Conservation (phyloP, 306 rosid genomes). For the Acacia confusa region DNA sequence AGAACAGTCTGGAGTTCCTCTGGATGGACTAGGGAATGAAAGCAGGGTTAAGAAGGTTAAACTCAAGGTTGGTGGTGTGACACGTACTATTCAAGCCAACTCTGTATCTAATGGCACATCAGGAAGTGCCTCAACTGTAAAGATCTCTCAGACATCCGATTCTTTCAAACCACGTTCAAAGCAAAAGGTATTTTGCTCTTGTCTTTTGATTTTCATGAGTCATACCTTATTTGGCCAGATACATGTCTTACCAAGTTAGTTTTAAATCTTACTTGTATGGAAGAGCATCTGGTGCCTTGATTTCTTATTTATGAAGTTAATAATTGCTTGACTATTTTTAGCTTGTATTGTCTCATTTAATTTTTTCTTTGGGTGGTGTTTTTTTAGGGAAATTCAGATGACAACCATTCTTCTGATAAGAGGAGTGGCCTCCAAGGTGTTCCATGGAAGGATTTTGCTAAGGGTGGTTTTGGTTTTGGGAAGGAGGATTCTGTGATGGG, state of each 20-base stretch:
- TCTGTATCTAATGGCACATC: conserved; percentile 64
- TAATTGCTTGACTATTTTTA: conserved; percentile 16
- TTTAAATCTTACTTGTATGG: conserved; percentile 36
- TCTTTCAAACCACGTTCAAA: conserved; percentile 53
- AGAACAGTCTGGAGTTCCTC: conserved; percentile 52
- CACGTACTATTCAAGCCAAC: conserved; percentile 75
- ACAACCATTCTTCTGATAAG: conserved; percentile 57
- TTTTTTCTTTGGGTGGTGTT: conserved; percentile 27
- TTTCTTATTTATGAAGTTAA: conserved; percentile 31
- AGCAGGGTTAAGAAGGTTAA: conserved; percentile 80
- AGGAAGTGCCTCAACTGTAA: conserved; percentile 46
- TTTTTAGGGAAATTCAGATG: conserved; percentile 67
- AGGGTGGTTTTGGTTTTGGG: conserved; percentile 66
- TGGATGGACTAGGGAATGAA: conserved; percentile 66
- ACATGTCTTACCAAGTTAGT: neutral
- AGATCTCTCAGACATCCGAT: conserved; percentile 56
- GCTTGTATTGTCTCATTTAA: conserved; percentile 27
- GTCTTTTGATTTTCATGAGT: conserved; percentile 13
- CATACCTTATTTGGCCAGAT: conserved; percentile 18
- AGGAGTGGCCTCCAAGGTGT: conserved; percentile 73
- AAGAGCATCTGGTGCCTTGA: conserved; percentile 31
- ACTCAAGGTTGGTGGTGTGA: conserved; percentile 84
- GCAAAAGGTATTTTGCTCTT: conserved; percentile 57
- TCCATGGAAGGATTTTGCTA: conserved; percentile 89
- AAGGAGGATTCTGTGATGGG: conserved; percentile 66